Evolutionary conservation across 805 yeast genomes (phyloP).

Genomic region (Naumovozyma castellii): DNA sequence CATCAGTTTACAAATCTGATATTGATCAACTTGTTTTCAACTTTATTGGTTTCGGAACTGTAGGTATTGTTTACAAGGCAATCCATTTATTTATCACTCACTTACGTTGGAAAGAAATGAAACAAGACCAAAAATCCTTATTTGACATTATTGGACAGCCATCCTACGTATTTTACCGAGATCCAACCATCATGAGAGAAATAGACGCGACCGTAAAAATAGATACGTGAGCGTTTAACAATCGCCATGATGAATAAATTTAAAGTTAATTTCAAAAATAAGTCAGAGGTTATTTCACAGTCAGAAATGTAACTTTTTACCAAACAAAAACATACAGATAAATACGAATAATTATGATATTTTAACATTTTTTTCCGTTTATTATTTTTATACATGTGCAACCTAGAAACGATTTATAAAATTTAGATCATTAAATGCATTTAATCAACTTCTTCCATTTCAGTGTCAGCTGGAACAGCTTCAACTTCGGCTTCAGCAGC

Average conservation of each 20-base stretch:
- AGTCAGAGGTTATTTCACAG: too few relatives aligned
- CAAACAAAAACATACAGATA: too few relatives aligned
- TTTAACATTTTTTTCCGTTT: background rate
- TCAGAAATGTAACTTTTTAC: too few relatives aligned
- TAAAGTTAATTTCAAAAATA: too few relatives aligned
- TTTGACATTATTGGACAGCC: background rate
- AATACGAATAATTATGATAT: too few relatives aligned
- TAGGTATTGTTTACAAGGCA: slow-evolving; percentile 12
- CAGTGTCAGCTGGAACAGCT: slow-evolving; percentile 73
- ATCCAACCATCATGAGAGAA: too few relatives aligned
- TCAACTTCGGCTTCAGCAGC: slow-evolving; percentile 43
- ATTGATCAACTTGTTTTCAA: slow-evolving; percentile 15
- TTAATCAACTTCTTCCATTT: slow-evolving; percentile 99
- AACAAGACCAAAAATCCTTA: slow-evolving; percentile 3
- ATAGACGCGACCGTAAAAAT: too few relatives aligned
- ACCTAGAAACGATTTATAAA: background rate
- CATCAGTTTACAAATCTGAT: background rate
- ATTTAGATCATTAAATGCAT: background rate
- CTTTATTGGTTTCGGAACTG: slow-evolving; percentile 19
- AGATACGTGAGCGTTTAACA: too few relatives aligned
- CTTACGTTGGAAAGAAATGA: slow-evolving; percentile 15
- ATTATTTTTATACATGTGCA: background rate
- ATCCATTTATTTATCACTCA: slow-evolving; percentile 8
- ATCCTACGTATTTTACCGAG: too few relatives aligned
- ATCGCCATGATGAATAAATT: too few relatives aligned